phyloP scores from a whole-genome alignment of 2,329 filamentous ascomycete genomes.

The Coleophoma eucalyptorum region DNA sequence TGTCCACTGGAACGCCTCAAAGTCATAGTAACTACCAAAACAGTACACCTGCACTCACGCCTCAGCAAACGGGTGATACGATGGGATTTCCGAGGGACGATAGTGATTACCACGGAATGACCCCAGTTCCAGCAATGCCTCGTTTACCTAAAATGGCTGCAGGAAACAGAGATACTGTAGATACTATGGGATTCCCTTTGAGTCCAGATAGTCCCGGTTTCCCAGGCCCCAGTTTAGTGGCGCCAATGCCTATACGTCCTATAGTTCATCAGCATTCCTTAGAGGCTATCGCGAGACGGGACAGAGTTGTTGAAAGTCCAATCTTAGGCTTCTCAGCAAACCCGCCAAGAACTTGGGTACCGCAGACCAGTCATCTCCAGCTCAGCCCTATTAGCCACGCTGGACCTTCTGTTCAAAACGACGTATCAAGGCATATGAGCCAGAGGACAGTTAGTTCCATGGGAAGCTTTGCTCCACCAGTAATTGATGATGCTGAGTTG shows the following conservation, averaged over 20 bases:
- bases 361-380: not conserved
- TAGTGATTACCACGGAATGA: not conserved
- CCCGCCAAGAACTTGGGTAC: not conserved
- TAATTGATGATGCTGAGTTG: slow-evolving; percentile 16
- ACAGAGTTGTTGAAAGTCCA: not conserved
- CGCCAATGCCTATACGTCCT: slow-evolving; percentile 11
- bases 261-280: slow-evolving; percentile 11
- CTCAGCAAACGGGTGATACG: not conserved
- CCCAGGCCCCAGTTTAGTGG: slow-evolving; percentile 1
- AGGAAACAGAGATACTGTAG: slow-evolving; percentile 2
- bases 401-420: not conserved
- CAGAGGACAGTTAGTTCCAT: slow-evolving; percentile 14
- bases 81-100: not conserved
- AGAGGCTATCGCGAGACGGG: slow-evolving; percentile 6
- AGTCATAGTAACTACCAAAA: not conserved
- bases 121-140: not conserved
- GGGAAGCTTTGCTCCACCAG: slow-evolving; percentile 11
- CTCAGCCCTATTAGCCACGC: not conserved
- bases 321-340: not conserved
- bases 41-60: not conserved
- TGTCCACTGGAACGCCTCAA: not conserved
- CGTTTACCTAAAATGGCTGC: not conserved
- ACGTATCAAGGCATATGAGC: slow-evolving; percentile 11
- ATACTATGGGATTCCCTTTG: slow-evolving; percentile 20
- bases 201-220: slow-evolving; percentile 4